These are phyloP conservation scores for Fragaria nilgerrensis DNA, from an alignment of 306 rosid genomes.

Conservation along the genomic window DNA sequence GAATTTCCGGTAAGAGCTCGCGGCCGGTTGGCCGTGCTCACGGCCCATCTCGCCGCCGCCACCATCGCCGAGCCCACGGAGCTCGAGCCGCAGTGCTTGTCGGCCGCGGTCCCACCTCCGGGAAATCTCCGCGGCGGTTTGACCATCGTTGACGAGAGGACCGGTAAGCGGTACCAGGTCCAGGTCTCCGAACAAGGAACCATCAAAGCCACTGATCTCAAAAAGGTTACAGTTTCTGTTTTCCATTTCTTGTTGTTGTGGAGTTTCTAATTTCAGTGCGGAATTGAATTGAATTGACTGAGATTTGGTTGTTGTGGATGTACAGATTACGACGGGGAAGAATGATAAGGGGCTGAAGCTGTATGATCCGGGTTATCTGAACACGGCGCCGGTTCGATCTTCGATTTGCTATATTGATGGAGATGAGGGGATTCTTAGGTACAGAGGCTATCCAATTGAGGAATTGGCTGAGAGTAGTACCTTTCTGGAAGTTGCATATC, in stretches of 20 bases:
- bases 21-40: slow-evolving; percentile 68
- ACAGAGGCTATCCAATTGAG: slow-evolving; percentile 88
- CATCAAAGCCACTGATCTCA: slow-evolving; percentile 66
- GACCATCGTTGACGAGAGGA: slow-evolving; percentile 68
- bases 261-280: not conserved
- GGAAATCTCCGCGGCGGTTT: slow-evolving; percentile 49
- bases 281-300: not conserved
- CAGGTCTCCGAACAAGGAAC: slow-evolving; percentile 68
- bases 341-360: slow-evolving; percentile 80
- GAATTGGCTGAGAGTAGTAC: slow-evolving; percentile 84
- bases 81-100: slow-evolving; percentile 42
- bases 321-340: slow-evolving; percentile 63
- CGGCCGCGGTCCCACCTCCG: slow-evolving; percentile 40
- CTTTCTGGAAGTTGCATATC: slow-evolving; percentile 74
- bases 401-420: slow-evolving; percentile 83
- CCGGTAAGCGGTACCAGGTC: slow-evolving; percentile 59
- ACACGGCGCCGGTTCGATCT: slow-evolving; percentile 86
- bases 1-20: slow-evolving; percentile 49
- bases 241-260: too few relatives aligned
- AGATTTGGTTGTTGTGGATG: not conserved
- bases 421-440: slow-evolving; percentile 85
- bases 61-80: slow-evolving; percentile 34
- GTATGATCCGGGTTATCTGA: slow-evolving; percentile 89
- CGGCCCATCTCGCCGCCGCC: slow-evolving; percentile 54
- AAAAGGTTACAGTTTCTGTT: too few relatives aligned